A percentile compares a stretch with the other conserved stretches of the same genome.
Evolutionary conservation across 306 rosid genomes (phyloP).

Genomic region (Lablab purpureus): DNA sequence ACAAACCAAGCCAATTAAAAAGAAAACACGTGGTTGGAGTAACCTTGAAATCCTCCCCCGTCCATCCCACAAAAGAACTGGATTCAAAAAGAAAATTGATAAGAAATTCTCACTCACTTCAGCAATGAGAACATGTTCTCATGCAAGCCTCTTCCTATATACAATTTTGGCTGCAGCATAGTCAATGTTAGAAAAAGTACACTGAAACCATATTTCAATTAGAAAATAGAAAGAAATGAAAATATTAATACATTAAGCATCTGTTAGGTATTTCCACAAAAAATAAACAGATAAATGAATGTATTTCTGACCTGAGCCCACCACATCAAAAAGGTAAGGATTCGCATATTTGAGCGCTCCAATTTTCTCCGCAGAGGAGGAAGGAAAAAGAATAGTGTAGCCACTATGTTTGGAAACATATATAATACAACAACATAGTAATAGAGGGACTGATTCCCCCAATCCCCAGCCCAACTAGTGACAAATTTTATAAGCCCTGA

Average conservation of each 20-base stretch:
- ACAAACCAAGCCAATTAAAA: not conserved
- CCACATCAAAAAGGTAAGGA: constrained; percentile 85
- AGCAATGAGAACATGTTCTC: constrained; percentile 81
- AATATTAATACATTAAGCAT: constrained; percentile 24
- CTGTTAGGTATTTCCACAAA: constrained; percentile 23
- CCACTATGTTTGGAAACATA: constrained; percentile 81
- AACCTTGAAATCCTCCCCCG: not conserved
- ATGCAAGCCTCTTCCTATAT: constrained; percentile 93
- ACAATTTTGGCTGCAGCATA: constrained; percentile 86
- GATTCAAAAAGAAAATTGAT: constrained; percentile 25
- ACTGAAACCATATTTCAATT: constrained; percentile 32
- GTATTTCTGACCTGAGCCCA: constrained; percentile 91
- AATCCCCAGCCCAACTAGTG: constrained; percentile 86
- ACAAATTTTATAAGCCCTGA: constrained; percentile 75
- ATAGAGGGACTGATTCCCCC: constrained; percentile 77
- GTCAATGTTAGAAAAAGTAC: constrained; percentile 44
- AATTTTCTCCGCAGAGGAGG: constrained; percentile 78
- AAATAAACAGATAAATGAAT: constrained; percentile 32
- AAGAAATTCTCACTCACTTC: constrained; percentile 64
- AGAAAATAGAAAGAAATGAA: not conserved
- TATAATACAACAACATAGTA: constrained; percentile 72
- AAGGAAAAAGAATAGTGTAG: constrained; percentile 81
- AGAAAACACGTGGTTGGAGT: not conserved
- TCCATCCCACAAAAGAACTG: not conserved
- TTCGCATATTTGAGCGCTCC: constrained; percentile 81